Evolutionary conservation across 2,329 filamentous ascomycete species (phyloP), one percentile per base, ranked within the genome.

Genomic region (Trichoderma simmonsii): DNA sequence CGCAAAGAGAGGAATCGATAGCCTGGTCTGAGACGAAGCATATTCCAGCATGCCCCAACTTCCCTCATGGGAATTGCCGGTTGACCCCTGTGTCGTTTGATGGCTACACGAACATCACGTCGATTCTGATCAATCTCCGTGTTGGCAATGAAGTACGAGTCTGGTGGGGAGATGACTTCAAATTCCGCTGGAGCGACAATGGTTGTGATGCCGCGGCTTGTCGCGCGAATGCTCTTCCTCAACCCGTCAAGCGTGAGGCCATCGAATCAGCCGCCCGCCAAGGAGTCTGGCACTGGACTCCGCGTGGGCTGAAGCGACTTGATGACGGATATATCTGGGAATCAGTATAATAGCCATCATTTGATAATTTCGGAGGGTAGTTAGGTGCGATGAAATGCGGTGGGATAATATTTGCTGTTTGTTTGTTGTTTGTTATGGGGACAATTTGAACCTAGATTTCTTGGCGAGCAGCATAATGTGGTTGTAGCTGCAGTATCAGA

Each of bases 161-260:
- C 34, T 84, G 82, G 82, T 84, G 82, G 82, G 81, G 77, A 30
- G 82, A 84, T 67, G 82, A 84, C 71, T 77, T 84, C 72, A 77
- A 77, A 24, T 75, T 83, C 57, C 81, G 82, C 60, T 84, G 82
- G 82, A 82, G 76, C 21, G 81, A 84, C 74, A 84, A 83, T 71
- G 80, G 77, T 60, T 84, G 82, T 72, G 77, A 80, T 28, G 81
- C 82, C 57, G 78, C 80, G 7, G 74, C 74, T 56, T 84, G 82
- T 64, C 82, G 82, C 51, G 75, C 76, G 6, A 75, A 72, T 32
- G 72, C 73, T 2, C 72, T 74, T 21, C 73, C 77, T 24, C 76
- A 78, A 48, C 73, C 73, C 26, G 77, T 77, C 70, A 81, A 80
- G 76, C 77, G 80, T 28, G 78, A 82, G 68, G 77, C 75, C 39